phyloP scores from a whole-genome alignment of 495 filamentous ascomycete species.

The Talaromyces proteolyticus region DNA sequence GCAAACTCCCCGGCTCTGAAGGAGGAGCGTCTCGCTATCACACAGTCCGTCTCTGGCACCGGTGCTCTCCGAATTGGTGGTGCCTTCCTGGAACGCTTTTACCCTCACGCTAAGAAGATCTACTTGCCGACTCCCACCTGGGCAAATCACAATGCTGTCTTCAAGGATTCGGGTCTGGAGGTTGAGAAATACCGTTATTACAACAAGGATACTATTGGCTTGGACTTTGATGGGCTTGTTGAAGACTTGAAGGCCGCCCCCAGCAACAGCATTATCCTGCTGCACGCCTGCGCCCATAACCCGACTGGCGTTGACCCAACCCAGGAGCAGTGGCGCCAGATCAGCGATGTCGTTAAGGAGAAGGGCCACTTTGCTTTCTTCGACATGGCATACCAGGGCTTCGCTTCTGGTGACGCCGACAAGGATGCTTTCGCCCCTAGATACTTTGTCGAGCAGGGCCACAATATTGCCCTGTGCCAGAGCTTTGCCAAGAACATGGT shows the following conservation, averaged over 20 bases:
- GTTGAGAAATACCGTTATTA: slow-evolving; percentile 97
- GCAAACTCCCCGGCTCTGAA: slow-evolving; percentile 66
- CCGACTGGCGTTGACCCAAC: slow-evolving; percentile 97
- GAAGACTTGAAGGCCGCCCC: slow-evolving; percentile 87
- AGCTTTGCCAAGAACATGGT: slow-evolving; percentile 99
- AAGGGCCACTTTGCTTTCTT: slow-evolving; percentile 94
- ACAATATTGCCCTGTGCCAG: slow-evolving; percentile 83
- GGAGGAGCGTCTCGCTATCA: slow-evolving; percentile 79
- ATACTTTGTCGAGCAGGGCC: slow-evolving; percentile 88
- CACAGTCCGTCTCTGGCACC: slow-evolving; percentile 96
- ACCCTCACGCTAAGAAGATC: slow-evolving; percentile 83
- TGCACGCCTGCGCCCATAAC: slow-evolving; percentile 98
- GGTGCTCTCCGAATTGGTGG: slow-evolving; percentile 92
- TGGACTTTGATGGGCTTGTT: slow-evolving; percentile 93
- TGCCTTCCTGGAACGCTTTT: slow-evolving; percentile 87
- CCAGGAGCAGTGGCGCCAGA: slow-evolving; percentile 85
- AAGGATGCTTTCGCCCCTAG: slow-evolving; percentile 88
- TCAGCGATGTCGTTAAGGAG: slow-evolving; percentile 83
- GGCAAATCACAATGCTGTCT: slow-evolving; percentile 97
- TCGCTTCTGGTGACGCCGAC: slow-evolving; percentile 88
- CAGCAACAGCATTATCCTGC: slow-evolving; percentile 78
- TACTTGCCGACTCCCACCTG: slow-evolving; percentile 95
- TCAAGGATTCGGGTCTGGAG: slow-evolving; percentile 85
- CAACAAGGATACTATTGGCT: slow-evolving; percentile 95
- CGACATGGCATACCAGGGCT: slow-evolving; percentile 99